Percentiles rank a stretch among this genome's conserved stretches.
These are phyloP conservation scores for Macrophomina phaseolina DNA, from an alignment of 2,329 filamentous ascomycete genomes.

Conservation along the genomic window DNA sequence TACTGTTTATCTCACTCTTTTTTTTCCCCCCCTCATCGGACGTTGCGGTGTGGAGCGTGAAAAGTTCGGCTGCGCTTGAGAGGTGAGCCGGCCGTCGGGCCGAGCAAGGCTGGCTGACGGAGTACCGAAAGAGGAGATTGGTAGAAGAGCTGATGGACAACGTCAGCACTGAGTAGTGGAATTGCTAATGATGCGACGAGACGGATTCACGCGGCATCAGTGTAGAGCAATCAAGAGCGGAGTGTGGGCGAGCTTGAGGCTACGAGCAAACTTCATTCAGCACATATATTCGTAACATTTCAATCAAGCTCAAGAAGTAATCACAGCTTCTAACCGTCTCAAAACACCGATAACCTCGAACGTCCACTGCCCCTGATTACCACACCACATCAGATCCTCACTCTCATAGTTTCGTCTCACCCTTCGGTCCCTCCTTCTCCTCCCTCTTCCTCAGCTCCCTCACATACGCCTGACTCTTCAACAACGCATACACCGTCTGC, in stretches of 20 bases:
- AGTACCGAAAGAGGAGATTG: neutral
- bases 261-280: too few species aligned
- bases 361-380: neutral
- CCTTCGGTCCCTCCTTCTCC: conserved; percentile 9
- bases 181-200: too few species aligned
- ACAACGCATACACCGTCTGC: conserved; percentile 70
- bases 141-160: too few species aligned
- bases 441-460: conserved; percentile 48
- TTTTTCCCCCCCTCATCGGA: neutral
- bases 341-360: neutral
- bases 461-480: conserved; percentile 66
- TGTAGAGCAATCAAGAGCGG: too few species aligned
- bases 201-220: too few species aligned
- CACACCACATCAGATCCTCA: neutral
- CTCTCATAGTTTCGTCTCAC: conserved; percentile 19
- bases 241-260: too few species aligned
- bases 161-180: too few species aligned
- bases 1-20: neutral
- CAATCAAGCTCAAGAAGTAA: too few species aligned
- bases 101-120: neutral
- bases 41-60: neutral
- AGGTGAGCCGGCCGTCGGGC: neutral
- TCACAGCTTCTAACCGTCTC: too few species aligned
- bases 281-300: too few species aligned
- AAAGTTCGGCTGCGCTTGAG: neutral